These are phyloP conservation scores for Schizopora paradoxa DNA, from an alignment of 1,284 basidiomycete species.

Conservation along the genomic window DNA sequence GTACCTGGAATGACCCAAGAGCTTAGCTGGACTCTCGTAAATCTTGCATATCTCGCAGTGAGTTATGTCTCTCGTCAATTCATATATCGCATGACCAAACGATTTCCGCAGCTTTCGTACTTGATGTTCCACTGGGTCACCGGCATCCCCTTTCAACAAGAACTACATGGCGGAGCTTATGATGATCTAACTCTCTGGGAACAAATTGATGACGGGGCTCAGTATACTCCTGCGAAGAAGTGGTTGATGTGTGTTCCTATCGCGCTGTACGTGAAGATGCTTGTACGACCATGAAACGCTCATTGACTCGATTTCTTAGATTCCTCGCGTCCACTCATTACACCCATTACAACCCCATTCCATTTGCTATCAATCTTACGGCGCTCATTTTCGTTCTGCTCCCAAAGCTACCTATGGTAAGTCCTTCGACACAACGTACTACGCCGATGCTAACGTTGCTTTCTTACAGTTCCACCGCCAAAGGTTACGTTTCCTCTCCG, in stretches of 20 bases:
- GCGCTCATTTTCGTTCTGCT: slow-evolving; percentile 84
- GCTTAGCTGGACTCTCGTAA: slow-evolving; percentile 94
- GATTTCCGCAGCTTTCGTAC: slow-evolving; percentile 71
- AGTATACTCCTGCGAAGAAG: slow-evolving; percentile 98
- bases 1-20: slow-evolving; percentile 93
- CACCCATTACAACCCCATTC: slow-evolving; percentile 89
- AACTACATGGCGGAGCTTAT: slow-evolving; percentile 87
- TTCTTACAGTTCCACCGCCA: slow-evolving; percentile 65
- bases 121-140: slow-evolving; percentile 99
- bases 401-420: slow-evolving; percentile 91
- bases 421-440: slow-evolving; percentile 11
- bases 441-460: slow-evolving; percentile 7
- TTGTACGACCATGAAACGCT: slow-evolving; percentile 15
- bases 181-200: slow-evolving; percentile 99
- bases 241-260: slow-evolving; percentile 94
- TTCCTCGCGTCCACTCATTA: slow-evolving; percentile 98
- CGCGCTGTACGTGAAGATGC: slow-evolving; percentile 65
- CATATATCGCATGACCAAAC: slow-evolving; percentile 6
- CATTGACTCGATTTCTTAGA: slow-evolving; percentile 36
- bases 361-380: slow-evolving; percentile 89
- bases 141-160: slow-evolving; percentile 91
- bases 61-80: slow-evolving; percentile 30
- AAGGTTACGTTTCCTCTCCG: slow-evolving; percentile 67
- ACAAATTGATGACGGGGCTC: slow-evolving; percentile 97
- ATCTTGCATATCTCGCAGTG: slow-evolving; percentile 88